phyloP scores from a whole-genome alignment of 2,329 filamentous ascomycete species.

The Madurella mycetomatis region DNA sequence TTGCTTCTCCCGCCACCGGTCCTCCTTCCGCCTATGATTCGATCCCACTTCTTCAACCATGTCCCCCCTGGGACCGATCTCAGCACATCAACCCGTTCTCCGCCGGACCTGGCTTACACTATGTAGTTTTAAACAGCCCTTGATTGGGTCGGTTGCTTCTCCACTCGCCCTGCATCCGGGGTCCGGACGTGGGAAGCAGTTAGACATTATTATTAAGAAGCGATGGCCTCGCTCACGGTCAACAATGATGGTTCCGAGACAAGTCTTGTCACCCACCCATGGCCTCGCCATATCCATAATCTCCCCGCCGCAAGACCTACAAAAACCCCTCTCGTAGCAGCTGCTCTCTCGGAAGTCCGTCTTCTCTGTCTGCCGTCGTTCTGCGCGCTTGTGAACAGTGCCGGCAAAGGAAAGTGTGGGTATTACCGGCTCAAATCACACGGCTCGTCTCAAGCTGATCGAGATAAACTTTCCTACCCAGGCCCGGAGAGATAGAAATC shows the following conservation, averaged over 20 bases:
- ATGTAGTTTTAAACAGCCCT: slow-evolving; percentile 1
- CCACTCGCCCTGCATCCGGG: slow-evolving; percentile 22
- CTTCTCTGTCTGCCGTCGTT: not conserved
- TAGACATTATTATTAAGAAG: slow-evolving; percentile 22
- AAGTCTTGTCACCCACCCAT: slow-evolving; percentile 15
- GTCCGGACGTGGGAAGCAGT: slow-evolving; percentile 19
- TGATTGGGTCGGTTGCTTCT: slow-evolving; percentile 24
- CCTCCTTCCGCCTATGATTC: slow-evolving; percentile 12
- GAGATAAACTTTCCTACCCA: not conserved
- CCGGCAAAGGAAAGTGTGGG: slow-evolving; percentile 13
- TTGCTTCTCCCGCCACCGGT: slow-evolving; percentile 11
- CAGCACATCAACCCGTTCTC: slow-evolving; percentile 6
- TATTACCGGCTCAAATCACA: slow-evolving; percentile 14
- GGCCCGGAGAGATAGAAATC: slow-evolving; percentile 2
- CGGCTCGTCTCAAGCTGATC: slow-evolving; percentile 2
- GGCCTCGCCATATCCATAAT: slow-evolving; percentile 18
- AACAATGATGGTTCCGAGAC: slow-evolving; percentile 4
- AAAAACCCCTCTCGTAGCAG: too few relatives aligned
- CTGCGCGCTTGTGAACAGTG: not conserved
- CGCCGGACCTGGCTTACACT: slow-evolving; percentile 12
- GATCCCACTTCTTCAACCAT: slow-evolving; percentile 2
- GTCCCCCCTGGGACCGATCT: slow-evolving; percentile 9
- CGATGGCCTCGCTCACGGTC: slow-evolving; percentile 12
- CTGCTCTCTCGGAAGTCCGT: slow-evolving; percentile 4
- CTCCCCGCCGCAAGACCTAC: not conserved